phyloP scores from a whole-genome alignment of 176 grass and related monocot species.

The Oryza meyeriana region DNA sequence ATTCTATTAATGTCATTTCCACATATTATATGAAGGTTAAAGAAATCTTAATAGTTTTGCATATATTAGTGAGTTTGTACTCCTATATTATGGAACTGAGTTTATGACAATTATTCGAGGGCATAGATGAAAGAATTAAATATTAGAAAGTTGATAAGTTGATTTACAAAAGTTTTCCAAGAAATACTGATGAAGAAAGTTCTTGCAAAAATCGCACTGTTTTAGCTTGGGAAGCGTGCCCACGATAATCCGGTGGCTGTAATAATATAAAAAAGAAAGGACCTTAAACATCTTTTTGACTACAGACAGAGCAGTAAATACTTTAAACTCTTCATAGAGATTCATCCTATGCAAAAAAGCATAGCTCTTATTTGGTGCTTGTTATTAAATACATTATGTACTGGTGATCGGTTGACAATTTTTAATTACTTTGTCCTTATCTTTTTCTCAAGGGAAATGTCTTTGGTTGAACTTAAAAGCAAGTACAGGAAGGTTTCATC shows the following conservation, averaged over 20 bases:
- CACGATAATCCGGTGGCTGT: no score
- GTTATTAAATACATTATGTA: not conserved
- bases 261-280: no score
- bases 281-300: not conserved
- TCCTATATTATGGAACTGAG: no score
- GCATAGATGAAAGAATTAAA: no score
- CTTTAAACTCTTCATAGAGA: constrained; percentile 27
- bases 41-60: not conserved
- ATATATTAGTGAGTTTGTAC: not conserved
- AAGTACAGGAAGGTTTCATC: constrained; percentile 87
- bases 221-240: no score
- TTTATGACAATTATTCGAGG: no score
- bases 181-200: no score
- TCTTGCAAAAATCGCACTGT: no score
- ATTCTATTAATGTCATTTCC: not conserved
- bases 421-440: constrained; percentile 1
- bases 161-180: no score
- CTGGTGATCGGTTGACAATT: not conserved
- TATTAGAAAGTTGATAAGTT: no score
- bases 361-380: not conserved
- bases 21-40: not conserved
- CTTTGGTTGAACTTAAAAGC: constrained; percentile 62
- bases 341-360: constrained; percentile 2
- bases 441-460: constrained; percentile 66
- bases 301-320: not conserved